phyloP scores from a whole-genome alignment of 441 rosid species.

The Oxalis stricta region DNA sequence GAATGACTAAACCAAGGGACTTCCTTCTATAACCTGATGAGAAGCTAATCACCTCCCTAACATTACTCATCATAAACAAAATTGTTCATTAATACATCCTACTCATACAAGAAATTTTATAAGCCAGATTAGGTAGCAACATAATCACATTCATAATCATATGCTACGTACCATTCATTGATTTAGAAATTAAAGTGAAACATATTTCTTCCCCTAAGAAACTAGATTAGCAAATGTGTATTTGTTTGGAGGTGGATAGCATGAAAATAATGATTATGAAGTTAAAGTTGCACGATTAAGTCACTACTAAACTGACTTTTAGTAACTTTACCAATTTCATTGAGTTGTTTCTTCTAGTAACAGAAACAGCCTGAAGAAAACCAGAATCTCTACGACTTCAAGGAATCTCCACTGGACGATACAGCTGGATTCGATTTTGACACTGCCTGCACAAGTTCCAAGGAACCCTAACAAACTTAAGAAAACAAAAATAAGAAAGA shows the following conservation, averaged over 20 bases:
- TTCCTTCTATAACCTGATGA: background rate
- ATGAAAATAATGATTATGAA: too few relatives aligned
- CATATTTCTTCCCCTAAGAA: too few relatives aligned
- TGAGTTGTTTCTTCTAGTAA: constrained; percentile 32
- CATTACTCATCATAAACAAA: background rate
- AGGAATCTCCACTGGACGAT: constrained; percentile 15
- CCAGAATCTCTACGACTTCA: constrained; percentile 26
- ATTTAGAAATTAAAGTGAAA: too few relatives aligned
- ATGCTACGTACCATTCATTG: too few relatives aligned
- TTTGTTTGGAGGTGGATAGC: too few relatives aligned
- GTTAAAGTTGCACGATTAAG: too few relatives aligned
- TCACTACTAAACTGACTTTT: too few relatives aligned
- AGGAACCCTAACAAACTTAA: constrained; percentile 7
- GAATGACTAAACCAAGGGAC: background rate
- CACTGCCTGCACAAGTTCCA: constrained; percentile 31
- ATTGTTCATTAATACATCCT: background rate
- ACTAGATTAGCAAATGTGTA: too few relatives aligned
- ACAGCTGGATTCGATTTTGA: constrained; percentile 24
- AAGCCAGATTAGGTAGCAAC: background rate
- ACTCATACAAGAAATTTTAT: background rate
- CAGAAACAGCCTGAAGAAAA: constrained; percentile 30
- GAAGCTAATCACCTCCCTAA: background rate
- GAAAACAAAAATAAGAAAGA: constrained; percentile 1
- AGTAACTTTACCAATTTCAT: constrained; percentile 52
- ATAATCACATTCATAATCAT: background rate